Evolutionary conservation across 768 basidiomycete species (phyloP), one percentile per base, ranked within the genome.

Genomic region (Lentinus tigrinus): DNA sequence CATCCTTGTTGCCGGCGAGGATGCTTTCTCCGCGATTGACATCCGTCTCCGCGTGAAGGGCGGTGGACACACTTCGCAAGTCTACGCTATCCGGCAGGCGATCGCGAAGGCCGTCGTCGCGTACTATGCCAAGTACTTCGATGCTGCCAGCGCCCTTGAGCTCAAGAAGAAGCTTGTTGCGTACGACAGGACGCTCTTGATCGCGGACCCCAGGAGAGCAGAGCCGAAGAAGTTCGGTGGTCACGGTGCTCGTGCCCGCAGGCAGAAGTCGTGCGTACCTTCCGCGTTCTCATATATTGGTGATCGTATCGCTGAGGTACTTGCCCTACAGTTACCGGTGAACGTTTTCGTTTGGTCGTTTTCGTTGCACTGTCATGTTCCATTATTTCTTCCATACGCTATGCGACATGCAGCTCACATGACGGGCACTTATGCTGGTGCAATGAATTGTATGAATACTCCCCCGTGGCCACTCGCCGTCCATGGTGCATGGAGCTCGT

Each of bases 211-310:
- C 65, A 87, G 97, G 78, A 89, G 96, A 81, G 92, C 91, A 89
- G 96, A 98, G 76, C 96, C 96, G 68, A 98, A 98, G 88, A 97
- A 96, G 80, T 98, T 98, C 74, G 96, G 95, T 84, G 95, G 95
- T 82, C 83, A 81, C 74, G 95, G 95, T 87, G 95, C 95, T 65
- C 93, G 95, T 84, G 94, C 95, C 58, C 91, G 95, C 81, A 89
- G 95, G 78, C 95, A 97, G 82, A 97, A 96, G 84, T 92, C 89
- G 93, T 94, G 63, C 60, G 83, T 69, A 21, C 13, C 14, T 34
- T 8, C 34, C 10, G 10, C 16, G 57, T 40, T 37, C 28, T 36
- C 37, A 17, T 11, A 56, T 1, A 5, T 51, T 4, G 47, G n/a
- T n/a, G 4, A 10, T 27, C 2, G 39, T 10, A 19, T 39, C 24